phyloP scores from a whole-genome alignment of 129 eudicot species.

The Calendula officinalis region DNA sequence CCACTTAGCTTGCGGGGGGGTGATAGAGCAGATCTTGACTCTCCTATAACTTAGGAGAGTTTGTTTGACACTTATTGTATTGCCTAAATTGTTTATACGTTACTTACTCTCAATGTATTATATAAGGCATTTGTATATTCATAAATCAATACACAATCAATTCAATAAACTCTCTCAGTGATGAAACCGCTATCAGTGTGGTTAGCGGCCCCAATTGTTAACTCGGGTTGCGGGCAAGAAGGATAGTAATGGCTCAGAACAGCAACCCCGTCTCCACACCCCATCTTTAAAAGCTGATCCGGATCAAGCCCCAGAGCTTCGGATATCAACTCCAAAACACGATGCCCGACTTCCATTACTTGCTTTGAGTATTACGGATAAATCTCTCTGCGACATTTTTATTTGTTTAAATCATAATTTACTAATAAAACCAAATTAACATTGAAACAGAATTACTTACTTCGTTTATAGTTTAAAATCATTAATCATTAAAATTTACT shows the following conservation, averaged over 20 bases:
- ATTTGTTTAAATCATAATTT: background rate
- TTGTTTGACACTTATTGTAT: no score
- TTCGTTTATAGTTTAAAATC: no score
- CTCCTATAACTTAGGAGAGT: no score
- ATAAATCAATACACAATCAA: no score
- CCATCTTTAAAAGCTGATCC: constrained; percentile 35
- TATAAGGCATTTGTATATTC: no score
- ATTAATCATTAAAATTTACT: no score
- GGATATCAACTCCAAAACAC: constrained; percentile 30
- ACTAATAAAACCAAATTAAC: no score
- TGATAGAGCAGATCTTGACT: no score
- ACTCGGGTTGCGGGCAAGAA: constrained; percentile 42
- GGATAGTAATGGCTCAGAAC: constrained; percentile 43
- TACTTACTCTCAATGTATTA: no score
- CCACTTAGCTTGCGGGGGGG: no score
- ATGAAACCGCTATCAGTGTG: constrained; percentile 35
- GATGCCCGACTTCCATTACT: constrained; percentile 26
- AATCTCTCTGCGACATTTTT: constrained; percentile 28
- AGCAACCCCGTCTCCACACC: constrained; percentile 35
- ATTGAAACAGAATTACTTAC: background rate
- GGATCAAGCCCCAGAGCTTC: constrained; percentile 45
- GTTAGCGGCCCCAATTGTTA: constrained; percentile 22
- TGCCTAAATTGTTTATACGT: no score
- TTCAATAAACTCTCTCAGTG: no score
- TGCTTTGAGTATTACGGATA: constrained; percentile 20